Evolutionary conservation across 2,329 filamentous ascomycete genomes (phyloP), one percentile per base, ranked within the genome.

Genomic region (Huntiella abstrusa): DNA sequence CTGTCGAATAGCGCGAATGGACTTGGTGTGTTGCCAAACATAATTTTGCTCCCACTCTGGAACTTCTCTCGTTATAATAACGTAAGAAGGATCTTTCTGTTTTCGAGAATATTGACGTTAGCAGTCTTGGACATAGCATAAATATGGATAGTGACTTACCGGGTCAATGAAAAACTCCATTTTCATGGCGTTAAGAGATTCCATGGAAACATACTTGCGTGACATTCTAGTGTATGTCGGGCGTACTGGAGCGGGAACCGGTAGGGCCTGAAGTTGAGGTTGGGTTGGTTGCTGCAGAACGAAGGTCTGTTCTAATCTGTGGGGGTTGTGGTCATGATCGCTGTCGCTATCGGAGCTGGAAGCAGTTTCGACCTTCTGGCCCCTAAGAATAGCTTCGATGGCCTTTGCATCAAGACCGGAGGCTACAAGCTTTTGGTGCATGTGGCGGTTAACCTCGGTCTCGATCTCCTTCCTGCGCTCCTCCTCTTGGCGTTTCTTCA

Each of bases 61-160:
- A 44, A 86, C 75, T 74, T 75, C 83, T 47, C 75, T 69, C 60
- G 80, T 82, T 62, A 86, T 80, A 49, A 87, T 60, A 47, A 86
- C 65, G 54, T 75, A 86, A 45, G 77, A 70, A 13, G 73, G 69
- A 55, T 86, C 77, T 67, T 76, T 53, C 37, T 16, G 32, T 22
- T 39, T 22, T 4, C 7, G 19, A 28, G 13, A 17, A 19, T 4
- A 19, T 4, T 17, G 7, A 49, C 12, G 10, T 33, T 13, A 32
- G 8, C 7, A 19, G 13, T 7, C 8, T 10, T 22, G 4, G 11
- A 13, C 16, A 5, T 17, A 33, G 35, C 13, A 15, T 13, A 8
- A 4, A 19, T 4, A 16, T 6, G 15, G 37, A 6, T n/a, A 13
- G 16, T 17, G 12, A 13, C 70, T 60, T 60, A 77, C 74, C 51